Percentiles rank a stretch among this genome's conserved stretches.
These are phyloP conservation scores for Orychophragmus violaceus DNA, from an alignment of 345 rosid species.

Conservation along the genomic window DNA sequence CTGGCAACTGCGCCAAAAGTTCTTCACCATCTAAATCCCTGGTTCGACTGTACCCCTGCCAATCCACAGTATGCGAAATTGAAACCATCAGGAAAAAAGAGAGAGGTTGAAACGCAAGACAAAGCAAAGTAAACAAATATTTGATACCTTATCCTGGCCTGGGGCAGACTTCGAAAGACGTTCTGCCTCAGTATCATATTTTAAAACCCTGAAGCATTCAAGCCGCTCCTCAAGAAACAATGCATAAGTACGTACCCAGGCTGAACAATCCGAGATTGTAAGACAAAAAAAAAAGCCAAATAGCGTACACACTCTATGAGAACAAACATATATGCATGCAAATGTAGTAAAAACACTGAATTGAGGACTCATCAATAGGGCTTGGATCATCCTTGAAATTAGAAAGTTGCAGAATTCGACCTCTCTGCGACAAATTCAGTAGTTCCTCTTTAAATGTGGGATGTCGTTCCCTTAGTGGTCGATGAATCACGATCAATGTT, in stretches of 20 bases:
- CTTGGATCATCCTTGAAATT: too few relatives aligned
- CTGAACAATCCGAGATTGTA: slow-evolving; percentile 98
- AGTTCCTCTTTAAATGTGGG: slow-evolving; percentile 90
- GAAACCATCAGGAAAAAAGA: slow-evolving; percentile 8
- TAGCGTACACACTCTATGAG: background rate
- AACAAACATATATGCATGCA: background rate
- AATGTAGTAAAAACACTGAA: background rate
- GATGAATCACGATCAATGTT: slow-evolving; percentile 83
- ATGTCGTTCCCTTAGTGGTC: slow-evolving; percentile 85
- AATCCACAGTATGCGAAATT: slow-evolving; percentile 7
- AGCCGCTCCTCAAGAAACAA: slow-evolving; percentile 88
- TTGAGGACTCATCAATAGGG: slow-evolving; percentile 52
- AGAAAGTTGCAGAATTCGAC: slow-evolving; percentile 76
- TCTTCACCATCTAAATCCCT: too few relatives aligned
- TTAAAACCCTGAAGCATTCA: slow-evolving; percentile 82
- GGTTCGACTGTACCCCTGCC: slow-evolving; percentile 84
- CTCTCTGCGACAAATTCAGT: slow-evolving; percentile 71
- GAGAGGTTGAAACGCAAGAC: background rate
- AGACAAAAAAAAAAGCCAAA: background rate
- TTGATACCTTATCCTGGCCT: slow-evolving; percentile 76
- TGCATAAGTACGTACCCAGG: slow-evolving; percentile 97
- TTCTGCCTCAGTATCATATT: slow-evolving; percentile 91
- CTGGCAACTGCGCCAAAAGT: too few relatives aligned
- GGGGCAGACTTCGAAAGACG: slow-evolving; percentile 74
- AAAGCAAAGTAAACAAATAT: background rate